phyloP scores from a whole-genome alignment of 2,329 filamentous ascomycete species.

The Cladosporium sp. region DNA sequence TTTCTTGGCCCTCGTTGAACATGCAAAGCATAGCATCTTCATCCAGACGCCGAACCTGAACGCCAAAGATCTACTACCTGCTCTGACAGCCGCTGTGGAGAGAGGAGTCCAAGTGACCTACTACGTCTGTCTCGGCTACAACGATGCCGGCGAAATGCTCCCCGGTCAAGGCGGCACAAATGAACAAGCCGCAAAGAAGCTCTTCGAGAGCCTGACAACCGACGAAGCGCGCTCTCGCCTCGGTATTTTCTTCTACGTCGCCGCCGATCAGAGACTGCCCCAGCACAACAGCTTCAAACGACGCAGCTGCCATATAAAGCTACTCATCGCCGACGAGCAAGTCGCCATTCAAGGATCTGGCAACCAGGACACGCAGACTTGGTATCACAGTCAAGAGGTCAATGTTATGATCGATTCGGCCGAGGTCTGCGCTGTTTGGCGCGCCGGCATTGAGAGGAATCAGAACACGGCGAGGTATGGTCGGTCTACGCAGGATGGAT shows the following conservation, averaged over 20 bases:
- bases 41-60: conserved; percentile 78
- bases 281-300: conserved; percentile 63
- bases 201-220: conserved; percentile 50
- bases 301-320: conserved; percentile 70
- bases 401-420: conserved; percentile 69
- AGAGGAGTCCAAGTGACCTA: conserved; percentile 64
- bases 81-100: conserved; percentile 60
- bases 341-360: conserved; percentile 71
- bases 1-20: conserved; percentile 65
- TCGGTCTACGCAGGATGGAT: conserved; percentile 52
- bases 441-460: conserved; percentile 41
- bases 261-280: conserved; percentile 65
- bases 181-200: conserved; percentile 61
- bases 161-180: conserved; percentile 73
- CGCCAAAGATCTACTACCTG: conserved; percentile 61
- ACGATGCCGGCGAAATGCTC: conserved; percentile 71
- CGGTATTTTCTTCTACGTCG: conserved; percentile 67
- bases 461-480: conserved; percentile 64
- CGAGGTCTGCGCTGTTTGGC: conserved; percentile 49
- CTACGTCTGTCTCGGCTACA: conserved; percentile 75
- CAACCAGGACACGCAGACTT: conserved; percentile 77
- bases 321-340: conserved; percentile 67
- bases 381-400: conserved; percentile 73
- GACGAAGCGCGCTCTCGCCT: conserved; percentile 42
- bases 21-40: conserved; percentile 63